A percentile compares a stretch with the other conserved stretches of the same genome.
These are phyloP conservation scores for Raffaelea albimanens DNA, from an alignment of 2,329 filamentous ascomycete species.

Conservation along the genomic window DNA sequence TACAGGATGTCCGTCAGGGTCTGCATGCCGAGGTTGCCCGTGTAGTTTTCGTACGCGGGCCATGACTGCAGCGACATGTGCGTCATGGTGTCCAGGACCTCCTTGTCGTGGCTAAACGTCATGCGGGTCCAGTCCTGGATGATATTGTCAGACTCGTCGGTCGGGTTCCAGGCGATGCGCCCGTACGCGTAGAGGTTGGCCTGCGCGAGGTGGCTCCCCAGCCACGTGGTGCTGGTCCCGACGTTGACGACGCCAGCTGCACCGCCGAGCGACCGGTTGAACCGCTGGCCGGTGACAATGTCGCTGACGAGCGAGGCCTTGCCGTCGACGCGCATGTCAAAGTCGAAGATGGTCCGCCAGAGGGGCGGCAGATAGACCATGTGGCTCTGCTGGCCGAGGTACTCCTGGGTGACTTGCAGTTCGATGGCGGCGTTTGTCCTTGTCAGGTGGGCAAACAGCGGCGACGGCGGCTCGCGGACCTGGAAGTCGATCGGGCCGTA, in stretches of 20 bases:
- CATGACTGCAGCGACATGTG: constrained; percentile 59
- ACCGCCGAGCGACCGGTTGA: constrained; percentile 47
- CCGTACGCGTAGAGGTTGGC: constrained; percentile 65
- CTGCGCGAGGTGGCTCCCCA: constrained; percentile 61
- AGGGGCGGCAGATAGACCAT: constrained; percentile 58
- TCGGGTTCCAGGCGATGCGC: constrained; percentile 54
- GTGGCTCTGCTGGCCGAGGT: constrained; percentile 61
- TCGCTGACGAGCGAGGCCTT: constrained; percentile 46
- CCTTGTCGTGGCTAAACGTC: too few species aligned
- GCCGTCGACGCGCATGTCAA: constrained; percentile 54
- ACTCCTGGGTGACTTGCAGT: constrained; percentile 59
- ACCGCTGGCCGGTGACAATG: constrained; percentile 51
- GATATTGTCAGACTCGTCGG: constrained; percentile 17
- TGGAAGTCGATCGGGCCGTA: constrained; percentile 69
- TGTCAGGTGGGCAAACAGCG: constrained; percentile 46
- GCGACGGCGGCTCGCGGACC: constrained; percentile 56
- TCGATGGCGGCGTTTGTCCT: constrained; percentile 47
- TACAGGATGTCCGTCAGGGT: constrained; percentile 60
- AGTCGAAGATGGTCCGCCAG: constrained; percentile 60
- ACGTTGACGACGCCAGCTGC: constrained; percentile 61
- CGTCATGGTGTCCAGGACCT: constrained; percentile 28
- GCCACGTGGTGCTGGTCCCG: constrained; percentile 56
- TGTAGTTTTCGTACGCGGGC: constrained; percentile 63
- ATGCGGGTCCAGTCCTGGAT: too few species aligned
- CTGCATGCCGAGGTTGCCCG: constrained; percentile 60